These are phyloP conservation scores for Hypoxylon sp. DNA, from an alignment of 2,329 filamentous ascomycete species.

Conservation along the genomic window DNA sequence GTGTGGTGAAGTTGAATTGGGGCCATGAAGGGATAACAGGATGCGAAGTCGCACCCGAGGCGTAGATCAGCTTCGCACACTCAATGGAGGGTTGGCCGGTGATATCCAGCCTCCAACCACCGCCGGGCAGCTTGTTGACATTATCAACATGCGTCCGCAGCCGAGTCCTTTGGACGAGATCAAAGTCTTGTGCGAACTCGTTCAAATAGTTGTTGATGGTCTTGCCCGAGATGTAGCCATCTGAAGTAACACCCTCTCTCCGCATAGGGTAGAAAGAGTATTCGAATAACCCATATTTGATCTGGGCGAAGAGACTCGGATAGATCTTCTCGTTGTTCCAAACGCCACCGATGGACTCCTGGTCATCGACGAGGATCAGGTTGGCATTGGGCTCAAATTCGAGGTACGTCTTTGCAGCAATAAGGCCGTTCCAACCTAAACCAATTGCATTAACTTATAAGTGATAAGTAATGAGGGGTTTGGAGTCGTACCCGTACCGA, in stretches of 20 bases:
- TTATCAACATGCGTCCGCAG: conserved; percentile 34
- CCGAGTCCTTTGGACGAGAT: conserved; percentile 38
- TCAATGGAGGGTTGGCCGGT: conserved; percentile 33
- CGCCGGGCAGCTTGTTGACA: conserved; percentile 23
- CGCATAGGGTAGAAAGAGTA: conserved; percentile 52
- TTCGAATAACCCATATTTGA: conserved; percentile 51
- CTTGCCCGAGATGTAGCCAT: conserved; percentile 48
- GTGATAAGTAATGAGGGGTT: neutral
- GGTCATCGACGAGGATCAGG: conserved; percentile 45
- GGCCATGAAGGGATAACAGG: conserved; percentile 44
- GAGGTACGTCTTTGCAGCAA: conserved; percentile 47
- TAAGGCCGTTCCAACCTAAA: conserved; percentile 48
- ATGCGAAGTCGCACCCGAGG: conserved; percentile 42
- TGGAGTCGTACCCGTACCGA: conserved; percentile 11
- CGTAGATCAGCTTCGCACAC: conserved; percentile 44
- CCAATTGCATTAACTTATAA: neutral
- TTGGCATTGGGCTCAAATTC: conserved; percentile 43
- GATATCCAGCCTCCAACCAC: conserved; percentile 45
- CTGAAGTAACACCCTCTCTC: conserved; percentile 45
- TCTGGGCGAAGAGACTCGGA: conserved; percentile 50
- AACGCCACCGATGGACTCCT: conserved; percentile 44
- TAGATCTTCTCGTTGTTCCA: conserved; percentile 48
- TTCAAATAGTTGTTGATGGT: conserved; percentile 49
- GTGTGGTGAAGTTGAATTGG: conserved; percentile 36
- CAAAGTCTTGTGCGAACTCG: conserved; percentile 46